phyloP scores from a whole-genome alignment of 768 basidiomycete genomes.

The Candolleomyces efflorescens region DNA sequence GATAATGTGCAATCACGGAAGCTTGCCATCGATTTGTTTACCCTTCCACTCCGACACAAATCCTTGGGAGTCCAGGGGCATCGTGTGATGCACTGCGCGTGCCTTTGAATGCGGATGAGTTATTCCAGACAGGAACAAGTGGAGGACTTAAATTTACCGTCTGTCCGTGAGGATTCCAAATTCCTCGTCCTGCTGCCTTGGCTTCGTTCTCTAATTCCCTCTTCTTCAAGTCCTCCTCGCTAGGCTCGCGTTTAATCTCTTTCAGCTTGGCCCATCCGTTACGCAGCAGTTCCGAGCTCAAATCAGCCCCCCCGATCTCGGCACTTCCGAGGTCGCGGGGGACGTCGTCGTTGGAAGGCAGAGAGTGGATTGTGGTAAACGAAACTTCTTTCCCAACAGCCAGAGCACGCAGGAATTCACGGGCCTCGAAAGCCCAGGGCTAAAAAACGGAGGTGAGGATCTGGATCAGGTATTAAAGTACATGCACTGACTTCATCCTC shows the following conservation, averaged over 20 bases:
- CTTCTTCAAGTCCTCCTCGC: conserved; percentile 70
- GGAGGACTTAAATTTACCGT: conserved; percentile 38
- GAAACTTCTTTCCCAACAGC: conserved; percentile 89
- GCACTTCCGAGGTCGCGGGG: conserved; percentile 78
- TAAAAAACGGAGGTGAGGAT: conserved; percentile 23
- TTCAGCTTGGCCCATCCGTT: conserved; percentile 94
- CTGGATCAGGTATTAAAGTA: background rate
- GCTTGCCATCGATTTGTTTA: conserved; percentile 78
- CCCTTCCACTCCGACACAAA: conserved; percentile 93
- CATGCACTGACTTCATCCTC: conserved; percentile 74
- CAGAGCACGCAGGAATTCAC: conserved; percentile 84
- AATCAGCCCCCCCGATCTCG: conserved; percentile 68
- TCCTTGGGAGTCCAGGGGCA: conserved; percentile 86
- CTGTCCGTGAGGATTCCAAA: conserved; percentile 83
- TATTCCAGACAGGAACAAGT: background rate
- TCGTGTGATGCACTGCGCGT: conserved; percentile 71
- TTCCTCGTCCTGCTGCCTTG: conserved; percentile 65
- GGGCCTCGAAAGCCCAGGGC: conserved; percentile 90
- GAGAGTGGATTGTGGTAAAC: conserved; percentile 76
- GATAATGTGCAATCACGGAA: background rate
- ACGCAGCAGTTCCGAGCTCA: conserved; percentile 72
- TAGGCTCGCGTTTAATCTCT: conserved; percentile 78
- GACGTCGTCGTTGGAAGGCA: conserved; percentile 71
- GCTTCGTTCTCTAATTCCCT: conserved; percentile 77
- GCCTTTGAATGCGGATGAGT: conserved; percentile 39